These are phyloP conservation scores for Syncephalis plumigaleata DNA, from an alignment of 371 early-diverging fungal genomes.

Conservation along the genomic window DNA sequence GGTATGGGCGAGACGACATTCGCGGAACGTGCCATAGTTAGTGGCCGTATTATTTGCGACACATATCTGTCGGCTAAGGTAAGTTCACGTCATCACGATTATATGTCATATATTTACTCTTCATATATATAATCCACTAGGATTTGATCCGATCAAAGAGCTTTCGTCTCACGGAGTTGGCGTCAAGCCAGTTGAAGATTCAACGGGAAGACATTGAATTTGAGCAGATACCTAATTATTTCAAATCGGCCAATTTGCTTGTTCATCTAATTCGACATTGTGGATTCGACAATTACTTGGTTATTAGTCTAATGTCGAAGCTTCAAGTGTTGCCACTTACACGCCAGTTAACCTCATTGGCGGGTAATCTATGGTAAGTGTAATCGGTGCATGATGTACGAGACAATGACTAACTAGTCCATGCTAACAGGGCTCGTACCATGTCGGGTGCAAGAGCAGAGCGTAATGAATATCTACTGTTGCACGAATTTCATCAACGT, in stretches of 20 bases:
- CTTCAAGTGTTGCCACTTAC: conserved; percentile 85
- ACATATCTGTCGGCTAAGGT: conserved; percentile 85
- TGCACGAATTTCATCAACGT: conserved; percentile 90
- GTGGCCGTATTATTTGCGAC: conserved; percentile 90
- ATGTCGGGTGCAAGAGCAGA: conserved; percentile 92
- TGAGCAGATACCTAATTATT: conserved; percentile 56
- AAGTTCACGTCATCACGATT: conserved; percentile 9
- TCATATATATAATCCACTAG: conserved; percentile 2
- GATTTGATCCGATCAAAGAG: conserved; percentile 75
- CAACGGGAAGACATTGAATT: conserved; percentile 76
- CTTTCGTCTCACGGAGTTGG: conserved; percentile 67
- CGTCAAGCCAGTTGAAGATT: conserved; percentile 55
- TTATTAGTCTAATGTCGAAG: conserved; percentile 66
- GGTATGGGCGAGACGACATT: conserved; percentile 66
- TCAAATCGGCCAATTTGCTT: conserved; percentile 33
- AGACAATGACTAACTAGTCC: not conserved
- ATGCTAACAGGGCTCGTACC: conserved; percentile 55
- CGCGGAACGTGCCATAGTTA: conserved; percentile 52
- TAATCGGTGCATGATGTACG: not conserved
- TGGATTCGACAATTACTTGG: conserved; percentile 70
- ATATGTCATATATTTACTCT: not conserved
- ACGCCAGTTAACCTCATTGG: conserved; percentile 81
- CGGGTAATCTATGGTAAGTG: conserved; percentile 91
- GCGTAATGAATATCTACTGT: conserved; percentile 91
- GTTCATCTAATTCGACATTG: conserved; percentile 58